Conservation (phyloP, 371 early-diverging fungal genomes). For the Blakeslea trispora region DNA sequence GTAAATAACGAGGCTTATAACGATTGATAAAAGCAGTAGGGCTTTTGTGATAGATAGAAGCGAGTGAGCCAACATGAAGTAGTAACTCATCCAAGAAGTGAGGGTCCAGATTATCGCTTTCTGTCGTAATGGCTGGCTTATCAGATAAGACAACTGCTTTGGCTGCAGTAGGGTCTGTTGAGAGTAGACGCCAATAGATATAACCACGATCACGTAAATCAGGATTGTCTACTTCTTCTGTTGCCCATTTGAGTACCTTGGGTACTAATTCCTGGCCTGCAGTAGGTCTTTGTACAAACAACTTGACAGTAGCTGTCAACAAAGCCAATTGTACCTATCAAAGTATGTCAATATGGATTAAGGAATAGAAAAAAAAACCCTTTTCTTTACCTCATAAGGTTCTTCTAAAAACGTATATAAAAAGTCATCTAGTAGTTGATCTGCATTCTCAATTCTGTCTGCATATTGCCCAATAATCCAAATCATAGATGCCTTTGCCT, state of each 20-base stretch:
- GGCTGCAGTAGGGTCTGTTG: conserved; percentile 82
- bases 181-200: conserved; percentile 96
- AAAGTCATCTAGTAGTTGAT: conserved; percentile 79
- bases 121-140: conserved; percentile 91
- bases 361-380: not conserved
- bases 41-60: conserved; percentile 94
- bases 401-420: conserved; percentile 88
- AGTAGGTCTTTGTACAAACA: conserved; percentile 90
- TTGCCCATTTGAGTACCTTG: conserved; percentile 89
- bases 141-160: conserved; percentile 84
- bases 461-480: conserved; percentile 98
- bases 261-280: conserved; percentile 89
- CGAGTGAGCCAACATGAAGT: conserved; percentile 81
- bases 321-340: conserved; percentile 87
- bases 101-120: conserved; percentile 79
- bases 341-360: no score
- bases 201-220: conserved; percentile 97
- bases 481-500: conserved; percentile 93
- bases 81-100: conserved; percentile 88
- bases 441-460: conserved; percentile 89
- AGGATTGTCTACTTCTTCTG: conserved; percentile 93
- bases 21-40: conserved; percentile 74
- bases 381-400: conserved; percentile 63
- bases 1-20: conserved; percentile 61
- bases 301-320: conserved; percentile 92